Percentiles rank a stretch among this genome's conserved stretches.
These are phyloP conservation scores for Pseudogymnoascus sp. DNA, from an alignment of 2,329 filamentous ascomycete genomes.

Conservation along the genomic window DNA sequence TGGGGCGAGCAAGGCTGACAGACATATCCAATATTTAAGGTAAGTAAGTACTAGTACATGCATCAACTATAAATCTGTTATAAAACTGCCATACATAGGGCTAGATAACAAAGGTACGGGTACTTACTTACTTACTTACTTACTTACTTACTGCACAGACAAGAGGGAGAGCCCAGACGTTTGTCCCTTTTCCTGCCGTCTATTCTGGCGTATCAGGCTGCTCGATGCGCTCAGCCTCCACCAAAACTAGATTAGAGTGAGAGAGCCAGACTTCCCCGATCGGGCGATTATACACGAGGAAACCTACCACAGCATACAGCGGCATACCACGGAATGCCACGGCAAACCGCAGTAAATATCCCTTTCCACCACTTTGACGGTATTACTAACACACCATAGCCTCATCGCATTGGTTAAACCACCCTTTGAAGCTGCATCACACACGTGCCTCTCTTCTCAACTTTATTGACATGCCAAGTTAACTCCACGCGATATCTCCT, in stretches of 20 bases:
- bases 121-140: not conserved
- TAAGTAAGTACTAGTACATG: not conserved
- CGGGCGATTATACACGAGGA: slow-evolving; percentile 2
- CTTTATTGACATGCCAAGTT: not conserved
- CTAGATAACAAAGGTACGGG: not conserved
- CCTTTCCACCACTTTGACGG: too few relatives aligned
- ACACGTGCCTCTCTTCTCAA: not conserved
- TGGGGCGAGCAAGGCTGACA: not conserved
- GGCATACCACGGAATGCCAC: not conserved
- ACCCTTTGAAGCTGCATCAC: not conserved
- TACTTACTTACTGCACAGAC: too few relatives aligned
- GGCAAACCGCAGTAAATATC: not conserved
- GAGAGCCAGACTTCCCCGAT: not conserved
- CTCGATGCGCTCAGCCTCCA: not conserved
- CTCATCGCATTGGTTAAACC: too few relatives aligned
- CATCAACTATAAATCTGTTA: not conserved
- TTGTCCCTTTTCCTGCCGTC: too few relatives aligned
- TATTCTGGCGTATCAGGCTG: too few relatives aligned
- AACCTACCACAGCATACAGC: not conserved
- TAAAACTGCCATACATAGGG: not conserved
- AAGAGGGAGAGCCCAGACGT: not conserved
- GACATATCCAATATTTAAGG: not conserved
- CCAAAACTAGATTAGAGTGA: not conserved
- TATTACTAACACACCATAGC: too few relatives aligned
- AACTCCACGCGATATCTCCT: not conserved